Evolutionary conservation across 164 flowering plant species (phyloP).

Genomic region (Protea cynaroides): DNA sequence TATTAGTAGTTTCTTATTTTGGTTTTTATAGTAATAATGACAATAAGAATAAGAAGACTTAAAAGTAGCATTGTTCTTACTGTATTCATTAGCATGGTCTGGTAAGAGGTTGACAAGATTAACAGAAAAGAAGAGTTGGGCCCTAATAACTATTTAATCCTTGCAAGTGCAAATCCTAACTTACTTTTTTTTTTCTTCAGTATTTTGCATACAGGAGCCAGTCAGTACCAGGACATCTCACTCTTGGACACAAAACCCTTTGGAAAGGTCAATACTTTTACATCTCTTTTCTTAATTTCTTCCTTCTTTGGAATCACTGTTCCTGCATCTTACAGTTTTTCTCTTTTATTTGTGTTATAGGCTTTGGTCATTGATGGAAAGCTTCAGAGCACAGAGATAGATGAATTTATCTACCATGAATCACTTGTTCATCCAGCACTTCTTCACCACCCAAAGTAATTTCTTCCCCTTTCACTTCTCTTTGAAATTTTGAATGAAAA

Average conservation of each 20-base stretch:
- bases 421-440: slow-evolving; percentile 90
- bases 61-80: too few species aligned
- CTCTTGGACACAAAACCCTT: slow-evolving; percentile 88
- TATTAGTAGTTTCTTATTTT: too few species aligned
- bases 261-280: slow-evolving; percentile 57
- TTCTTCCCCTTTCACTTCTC: neutral
- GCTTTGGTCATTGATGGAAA: slow-evolving; percentile 88
- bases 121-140: neutral
- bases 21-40: too few species aligned
- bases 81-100: slow-evolving; percentile 16
- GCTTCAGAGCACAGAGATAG: slow-evolving; percentile 93
- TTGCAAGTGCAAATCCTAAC: neutral
- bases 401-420: slow-evolving; percentile 94
- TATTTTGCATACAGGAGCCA: slow-evolving; percentile 71
- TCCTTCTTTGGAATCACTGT: neutral
- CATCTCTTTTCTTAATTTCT: neutral
- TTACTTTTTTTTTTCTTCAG: slow-evolving; percentile 25
- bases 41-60: too few species aligned
- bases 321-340: neutral
- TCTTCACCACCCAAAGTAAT: slow-evolving; percentile 68
- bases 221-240: slow-evolving; percentile 78
- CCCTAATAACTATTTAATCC: neutral
- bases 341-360: slow-evolving; percentile 19
- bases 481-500: neutral
- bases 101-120: slow-evolving; percentile 32